Conservation (phyloP, 2,329 filamentous ascomycete species). For the Paradendryphiella salina region DNA sequence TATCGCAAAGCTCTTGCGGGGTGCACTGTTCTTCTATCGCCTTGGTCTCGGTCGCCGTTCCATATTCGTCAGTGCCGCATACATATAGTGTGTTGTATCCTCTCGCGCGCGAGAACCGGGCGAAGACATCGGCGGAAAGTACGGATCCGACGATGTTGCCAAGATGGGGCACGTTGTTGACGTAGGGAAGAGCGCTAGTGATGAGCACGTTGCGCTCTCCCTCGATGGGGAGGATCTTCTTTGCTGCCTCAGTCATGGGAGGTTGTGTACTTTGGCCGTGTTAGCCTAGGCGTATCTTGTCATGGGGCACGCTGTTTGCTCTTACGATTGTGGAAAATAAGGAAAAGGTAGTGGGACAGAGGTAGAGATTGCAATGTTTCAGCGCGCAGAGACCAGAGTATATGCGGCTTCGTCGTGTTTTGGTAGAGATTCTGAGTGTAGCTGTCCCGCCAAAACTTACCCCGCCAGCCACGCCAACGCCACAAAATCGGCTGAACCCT, state of each 20-base stretch:
- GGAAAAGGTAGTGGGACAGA: neutral
- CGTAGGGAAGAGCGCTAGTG: slow-evolving; percentile 88
- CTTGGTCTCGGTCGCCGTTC: slow-evolving; percentile 94
- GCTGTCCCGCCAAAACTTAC: slow-evolving; percentile 32
- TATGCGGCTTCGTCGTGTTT: slow-evolving; percentile 12
- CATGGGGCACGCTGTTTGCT: fast-evolving
- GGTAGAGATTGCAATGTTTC: neutral
- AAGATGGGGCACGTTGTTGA: slow-evolving; percentile 74
- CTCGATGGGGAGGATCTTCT: slow-evolving; percentile 54
- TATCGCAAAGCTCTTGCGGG: slow-evolving; percentile 82
- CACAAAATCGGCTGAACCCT: slow-evolving; percentile 16
- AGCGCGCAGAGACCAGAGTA: neutral
- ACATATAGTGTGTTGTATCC: slow-evolving; percentile 80
- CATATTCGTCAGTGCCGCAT: slow-evolving; percentile 92
- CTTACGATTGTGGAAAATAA: neutral
- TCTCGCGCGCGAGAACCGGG: slow-evolving; percentile 74
- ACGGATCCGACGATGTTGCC: slow-evolving; percentile 59
- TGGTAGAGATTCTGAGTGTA: slow-evolving; percentile 21
- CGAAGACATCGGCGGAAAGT: slow-evolving; percentile 81
- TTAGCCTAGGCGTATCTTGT: neutral
- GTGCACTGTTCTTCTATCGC: slow-evolving; percentile 84
- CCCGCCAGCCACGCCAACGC: slow-evolving; percentile 25
- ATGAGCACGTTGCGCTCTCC: slow-evolving; percentile 84
- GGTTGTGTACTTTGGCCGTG: neutral
- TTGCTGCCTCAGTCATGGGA: slow-evolving; percentile 41